A percentile compares a stretch with the other conserved stretches of the same genome.
Conservation (phyloP, 305 asterid species). For the Solanum hybrid region DNA sequence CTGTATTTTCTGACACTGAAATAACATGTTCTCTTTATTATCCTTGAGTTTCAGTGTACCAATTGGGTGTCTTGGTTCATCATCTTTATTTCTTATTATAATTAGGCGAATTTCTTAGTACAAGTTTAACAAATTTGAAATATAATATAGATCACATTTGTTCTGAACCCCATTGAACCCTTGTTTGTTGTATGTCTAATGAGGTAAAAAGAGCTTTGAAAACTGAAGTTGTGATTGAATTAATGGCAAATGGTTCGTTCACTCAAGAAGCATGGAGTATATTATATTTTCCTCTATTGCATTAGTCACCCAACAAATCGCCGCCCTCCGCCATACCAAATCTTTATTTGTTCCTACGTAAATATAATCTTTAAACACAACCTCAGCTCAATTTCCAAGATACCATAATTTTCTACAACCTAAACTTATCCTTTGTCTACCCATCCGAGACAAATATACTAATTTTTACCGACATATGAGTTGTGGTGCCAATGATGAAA, state of each 20-base stretch:
- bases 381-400: slow-evolving; percentile 23
- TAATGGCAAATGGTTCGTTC: not conserved
- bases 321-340: slow-evolving; percentile 10
- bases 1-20: not conserved
- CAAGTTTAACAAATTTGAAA: too few relatives aligned
- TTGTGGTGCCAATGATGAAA: too few relatives aligned
- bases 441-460: slow-evolving; percentile 15
- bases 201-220: not conserved
- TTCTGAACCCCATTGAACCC: not conserved
- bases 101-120: too few relatives aligned
- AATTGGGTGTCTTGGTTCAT: not conserved
- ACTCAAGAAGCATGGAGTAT: not conserved
- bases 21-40: not conserved
- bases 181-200: not conserved
- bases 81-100: not conserved
- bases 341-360: not conserved
- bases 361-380: not conserved
- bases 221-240: not conserved
- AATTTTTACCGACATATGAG: too few relatives aligned
- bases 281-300: not conserved
- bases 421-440: slow-evolving; percentile 44
- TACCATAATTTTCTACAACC: slow-evolving; percentile 16
- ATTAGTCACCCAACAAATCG: slow-evolving; percentile 8
- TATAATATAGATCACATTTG: not conserved
- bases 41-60: not conserved